Evolutionary conservation across 768 basidiomycete genomes (phyloP).

Genomic region (Mycena capillaripes): DNA sequence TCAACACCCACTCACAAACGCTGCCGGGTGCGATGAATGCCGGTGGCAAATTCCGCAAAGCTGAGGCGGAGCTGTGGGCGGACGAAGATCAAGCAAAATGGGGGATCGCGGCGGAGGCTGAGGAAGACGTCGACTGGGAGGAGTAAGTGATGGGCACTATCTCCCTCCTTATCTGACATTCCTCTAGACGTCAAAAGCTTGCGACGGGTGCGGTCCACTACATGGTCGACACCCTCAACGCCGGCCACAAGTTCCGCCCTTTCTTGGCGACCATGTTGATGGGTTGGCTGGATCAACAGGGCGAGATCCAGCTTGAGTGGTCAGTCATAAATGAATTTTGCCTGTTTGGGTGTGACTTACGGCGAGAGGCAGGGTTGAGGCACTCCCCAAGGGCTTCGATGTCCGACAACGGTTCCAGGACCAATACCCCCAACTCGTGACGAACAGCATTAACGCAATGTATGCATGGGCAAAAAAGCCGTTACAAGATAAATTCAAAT

Average conservation of each 20-base stretch:
- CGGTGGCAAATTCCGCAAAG: conserved; percentile 20
- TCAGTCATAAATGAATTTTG: neutral
- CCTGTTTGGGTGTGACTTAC: neutral
- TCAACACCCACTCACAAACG: neutral
- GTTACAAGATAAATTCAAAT: neutral
- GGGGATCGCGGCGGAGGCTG: neutral
- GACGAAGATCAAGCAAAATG: conserved; percentile 7
- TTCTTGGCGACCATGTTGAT: conserved; percentile 4
- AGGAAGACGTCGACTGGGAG: conserved; percentile 23
- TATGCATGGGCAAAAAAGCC: neutral
- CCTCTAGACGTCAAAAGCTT: conserved; percentile 14
- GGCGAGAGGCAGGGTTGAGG: neutral
- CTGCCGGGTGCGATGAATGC: conserved; percentile 1
- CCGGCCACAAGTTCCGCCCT: conserved; percentile 5
- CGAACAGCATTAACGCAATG: neutral
- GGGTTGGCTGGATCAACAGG: neutral
- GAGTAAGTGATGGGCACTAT: conserved; percentile 8
- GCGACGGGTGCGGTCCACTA: neutral
- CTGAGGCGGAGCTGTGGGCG: conserved; percentile 8
- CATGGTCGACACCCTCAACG: conserved; percentile 5
- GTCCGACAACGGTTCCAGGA: neutral
- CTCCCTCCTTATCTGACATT: neutral
- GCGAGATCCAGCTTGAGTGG: neutral
- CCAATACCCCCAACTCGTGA: neutral
- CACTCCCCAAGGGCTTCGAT: neutral